Base-by-base conservation (phyloP, 2,329 filamentous ascomycete genomes). In the Scopulariopsis brevicaulis region DNA sequence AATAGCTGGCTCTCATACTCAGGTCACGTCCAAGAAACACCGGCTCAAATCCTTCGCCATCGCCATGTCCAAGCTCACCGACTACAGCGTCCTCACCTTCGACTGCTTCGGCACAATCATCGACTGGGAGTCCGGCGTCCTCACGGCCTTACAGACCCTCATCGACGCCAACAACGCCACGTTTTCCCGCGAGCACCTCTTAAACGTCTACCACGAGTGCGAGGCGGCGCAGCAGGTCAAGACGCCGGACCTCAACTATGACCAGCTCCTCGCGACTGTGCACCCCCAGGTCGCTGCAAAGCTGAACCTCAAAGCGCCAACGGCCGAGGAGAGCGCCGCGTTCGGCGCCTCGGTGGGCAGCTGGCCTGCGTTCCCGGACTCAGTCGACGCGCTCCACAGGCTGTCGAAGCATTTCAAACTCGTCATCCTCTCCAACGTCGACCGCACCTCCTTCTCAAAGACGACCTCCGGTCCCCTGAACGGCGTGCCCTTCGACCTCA, bases 41-140 rank as follows among this genome's bases (percentile, higher is more conserved):
- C 8, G 8, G 28, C 11, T 7, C 37, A 43, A 15, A 15, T 43
- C 37, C 37, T 43, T 43, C 5, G n/a, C n/a, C n/a, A 43, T n/a
- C 5, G 37, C 40, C 6, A 46, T 46, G 40, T 15, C 40, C 40
- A n/a, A 46, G 15, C 40, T 46, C 18, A 46, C 40, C 11, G 40
- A 46, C 40, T 46, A 18, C 40, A 8, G 40, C 40, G 40, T 46
- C 57, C 79, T 90, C 54, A 84, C 82, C 63, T 91, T 93, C 70
- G 89, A 94, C 69, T 83, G 88, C 72, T 93, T 89, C 68, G 88
- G 88, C 68, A 93, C 89, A 0, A 77, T 93, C 1, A 83, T 92
- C 59, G 87, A 93, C 73, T 90, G 87, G 87, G 86, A 91, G 69
- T 69, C 74, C 2, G 87, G 87, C 55, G 79, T 90, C 57, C 67